phyloP scores from a whole-genome alignment of 441 rosid species.

The Pelargonium citronellum region DNA sequence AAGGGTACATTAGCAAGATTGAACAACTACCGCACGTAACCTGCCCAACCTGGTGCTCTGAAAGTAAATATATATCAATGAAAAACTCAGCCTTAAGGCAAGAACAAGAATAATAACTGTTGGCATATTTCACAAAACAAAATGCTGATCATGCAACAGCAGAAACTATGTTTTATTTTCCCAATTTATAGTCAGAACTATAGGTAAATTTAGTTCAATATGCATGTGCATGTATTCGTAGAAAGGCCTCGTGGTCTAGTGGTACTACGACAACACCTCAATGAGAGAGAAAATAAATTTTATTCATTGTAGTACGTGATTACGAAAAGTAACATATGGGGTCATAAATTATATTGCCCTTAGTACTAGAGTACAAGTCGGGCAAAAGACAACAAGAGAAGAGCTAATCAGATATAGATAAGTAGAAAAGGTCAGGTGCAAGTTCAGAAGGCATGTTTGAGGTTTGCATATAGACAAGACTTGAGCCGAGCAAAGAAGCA shows the following conservation, averaged over 20 bases:
- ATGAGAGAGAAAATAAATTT: background rate
- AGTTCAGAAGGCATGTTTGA: background rate
- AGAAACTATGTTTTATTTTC: background rate
- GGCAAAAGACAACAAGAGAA: too few species aligned
- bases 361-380: too few species aligned
- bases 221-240: background rate
- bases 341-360: background rate
- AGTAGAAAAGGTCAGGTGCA: background rate
- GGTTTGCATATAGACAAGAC: background rate
- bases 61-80: slow-evolving; percentile 15
- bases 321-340: background rate
- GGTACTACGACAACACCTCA: background rate
- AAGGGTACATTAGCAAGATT: slow-evolving; percentile 64
- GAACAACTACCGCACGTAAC: slow-evolving; percentile 54
- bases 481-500: too few species aligned
- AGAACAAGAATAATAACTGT: background rate
- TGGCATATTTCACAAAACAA: background rate
- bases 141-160: background rate
- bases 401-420: background rate
- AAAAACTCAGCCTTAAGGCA: background rate
- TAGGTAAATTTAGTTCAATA: background rate
- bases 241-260: background rate
- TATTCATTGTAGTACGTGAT: background rate
- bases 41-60: slow-evolving; percentile 74
- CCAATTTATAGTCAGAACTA: background rate